These are phyloP conservation scores for Exsudoporus frostii DNA, from an alignment of 768 basidiomycete genomes.

Conservation along the genomic window DNA sequence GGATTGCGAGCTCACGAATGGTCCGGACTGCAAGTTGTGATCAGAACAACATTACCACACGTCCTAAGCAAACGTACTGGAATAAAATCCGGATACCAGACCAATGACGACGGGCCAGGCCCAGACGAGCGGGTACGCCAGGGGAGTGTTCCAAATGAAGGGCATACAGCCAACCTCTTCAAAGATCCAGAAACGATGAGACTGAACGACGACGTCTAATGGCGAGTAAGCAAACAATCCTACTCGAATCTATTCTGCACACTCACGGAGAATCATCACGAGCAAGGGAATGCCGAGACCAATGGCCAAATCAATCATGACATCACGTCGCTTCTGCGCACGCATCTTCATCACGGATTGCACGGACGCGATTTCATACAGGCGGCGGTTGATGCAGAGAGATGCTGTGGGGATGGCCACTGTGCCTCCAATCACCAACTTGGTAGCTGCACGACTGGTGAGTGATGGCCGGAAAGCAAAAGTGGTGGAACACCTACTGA, in stretches of 20 bases:
- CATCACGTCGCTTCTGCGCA: conserved; percentile 40
- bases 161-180: conserved; percentile 49
- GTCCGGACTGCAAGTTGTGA: conserved; percentile 21
- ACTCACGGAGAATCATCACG: conserved; percentile 45
- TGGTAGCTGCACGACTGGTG: conserved; percentile 14
- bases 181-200: conserved; percentile 47
- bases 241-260: not conserved
- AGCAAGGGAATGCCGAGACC: conserved; percentile 47
- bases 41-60: not conserved
- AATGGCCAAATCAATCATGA: conserved; percentile 44
- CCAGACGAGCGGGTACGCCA: conserved; percentile 34
- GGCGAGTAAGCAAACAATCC: not conserved
- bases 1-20: conserved; percentile 30
- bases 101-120: conserved; percentile 42
- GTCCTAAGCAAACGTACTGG: conserved; percentile 28
- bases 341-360: conserved; percentile 48
- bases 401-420: conserved; percentile 27
- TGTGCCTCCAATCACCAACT: conserved; percentile 9
- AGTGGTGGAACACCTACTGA: conserved; percentile 38
- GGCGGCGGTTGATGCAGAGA: conserved; percentile 36
- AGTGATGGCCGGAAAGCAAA: not conserved
- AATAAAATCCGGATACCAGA: conserved; percentile 38
- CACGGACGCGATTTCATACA: conserved; percentile 36
- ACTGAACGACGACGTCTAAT: conserved; percentile 50
- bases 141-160: conserved; percentile 35